Percentiles rank a stretch among this genome's conserved stretches.
Evolutionary conservation across 306 rosid genomes (phyloP).

Genomic region (Mimosa pudica): DNA sequence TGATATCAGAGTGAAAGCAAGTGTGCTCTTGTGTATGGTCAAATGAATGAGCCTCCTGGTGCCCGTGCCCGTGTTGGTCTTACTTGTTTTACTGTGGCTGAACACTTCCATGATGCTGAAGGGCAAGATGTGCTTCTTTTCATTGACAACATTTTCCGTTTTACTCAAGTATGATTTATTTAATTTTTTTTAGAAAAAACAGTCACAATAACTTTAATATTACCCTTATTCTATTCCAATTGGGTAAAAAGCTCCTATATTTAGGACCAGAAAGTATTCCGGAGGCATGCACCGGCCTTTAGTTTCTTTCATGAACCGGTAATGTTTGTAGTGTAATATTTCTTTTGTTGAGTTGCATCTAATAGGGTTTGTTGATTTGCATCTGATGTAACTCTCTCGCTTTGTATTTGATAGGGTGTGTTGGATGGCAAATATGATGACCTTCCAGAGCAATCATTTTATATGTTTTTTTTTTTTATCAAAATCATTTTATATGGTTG

Average conservation of each 20-base stretch:
- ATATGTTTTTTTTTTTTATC: slow-evolving; percentile 57
- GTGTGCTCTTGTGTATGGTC: slow-evolving; percentile 98
- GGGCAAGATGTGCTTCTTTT: slow-evolving; percentile 99
- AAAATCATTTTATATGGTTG: slow-evolving; percentile 92
- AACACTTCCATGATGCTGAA: slow-evolving; percentile 98
- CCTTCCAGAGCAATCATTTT: slow-evolving; percentile 87
- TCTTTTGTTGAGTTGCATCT: too few relatives aligned
- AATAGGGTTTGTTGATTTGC: too few relatives aligned
- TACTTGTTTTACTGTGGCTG: slow-evolving; percentile 95
- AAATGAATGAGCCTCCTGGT: slow-evolving; percentile 99
- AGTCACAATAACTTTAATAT: too few relatives aligned
- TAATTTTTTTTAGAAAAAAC: neutral
- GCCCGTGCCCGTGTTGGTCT: slow-evolving; percentile 99
- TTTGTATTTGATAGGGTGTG: slow-evolving; percentile 66
- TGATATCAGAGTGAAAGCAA: slow-evolving; percentile 81
- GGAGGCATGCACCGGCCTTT: neutral
- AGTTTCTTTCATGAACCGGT: neutral
- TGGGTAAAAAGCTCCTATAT: too few relatives aligned
- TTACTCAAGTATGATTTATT: slow-evolving; percentile 72
- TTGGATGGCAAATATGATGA: slow-evolving; percentile 97
- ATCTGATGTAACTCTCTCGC: neutral
- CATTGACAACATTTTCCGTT: slow-evolving; percentile 97
- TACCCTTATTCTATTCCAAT: too few relatives aligned
- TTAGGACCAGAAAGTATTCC: too few relatives aligned
- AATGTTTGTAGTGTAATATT: neutral